Evolutionary conservation across 1,284 basidiomycete species (phyloP).

Genomic region (Pterula multifida): DNA sequence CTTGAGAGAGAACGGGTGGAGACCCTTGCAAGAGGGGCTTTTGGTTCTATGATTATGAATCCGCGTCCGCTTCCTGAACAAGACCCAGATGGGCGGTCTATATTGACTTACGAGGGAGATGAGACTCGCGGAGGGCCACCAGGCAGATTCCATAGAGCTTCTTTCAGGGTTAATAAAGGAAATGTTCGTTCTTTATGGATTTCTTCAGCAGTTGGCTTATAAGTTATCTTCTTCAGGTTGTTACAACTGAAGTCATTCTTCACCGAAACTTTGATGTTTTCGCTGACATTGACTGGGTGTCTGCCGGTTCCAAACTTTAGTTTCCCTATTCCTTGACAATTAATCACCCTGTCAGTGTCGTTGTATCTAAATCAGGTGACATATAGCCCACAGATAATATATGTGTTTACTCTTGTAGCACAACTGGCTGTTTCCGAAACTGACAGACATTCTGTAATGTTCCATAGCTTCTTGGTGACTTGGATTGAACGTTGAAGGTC

Average conservation of each 20-base stretch:
- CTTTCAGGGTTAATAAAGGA: constrained; percentile 31
- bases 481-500: too few relatives aligned
- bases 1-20: constrained; percentile 33
- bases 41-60: constrained; percentile 49
- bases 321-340: background rate
- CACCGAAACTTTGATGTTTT: background rate
- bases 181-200: constrained; percentile 25
- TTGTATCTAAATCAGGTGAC: too few relatives aligned
- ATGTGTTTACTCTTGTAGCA: too few relatives aligned
- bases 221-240: background rate
- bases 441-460: too few relatives aligned
- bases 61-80: constrained; percentile 26
- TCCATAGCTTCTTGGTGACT: too few relatives aligned
- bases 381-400: too few relatives aligned
- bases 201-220: background rate
- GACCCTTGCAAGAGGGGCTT: constrained; percentile 36
- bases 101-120: constrained; percentile 57
- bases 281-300: background rate
- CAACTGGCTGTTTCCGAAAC: too few relatives aligned
- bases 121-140: constrained; percentile 46
- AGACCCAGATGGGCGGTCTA: constrained; percentile 29
- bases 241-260: constrained; percentile 2
- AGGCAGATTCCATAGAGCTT: constrained; percentile 44
- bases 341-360: too few relatives aligned
- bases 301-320: background rate